Evolutionary conservation across 805 yeast species (phyloP).

Genomic region (Nakazawaea ishiwadae): DNA sequence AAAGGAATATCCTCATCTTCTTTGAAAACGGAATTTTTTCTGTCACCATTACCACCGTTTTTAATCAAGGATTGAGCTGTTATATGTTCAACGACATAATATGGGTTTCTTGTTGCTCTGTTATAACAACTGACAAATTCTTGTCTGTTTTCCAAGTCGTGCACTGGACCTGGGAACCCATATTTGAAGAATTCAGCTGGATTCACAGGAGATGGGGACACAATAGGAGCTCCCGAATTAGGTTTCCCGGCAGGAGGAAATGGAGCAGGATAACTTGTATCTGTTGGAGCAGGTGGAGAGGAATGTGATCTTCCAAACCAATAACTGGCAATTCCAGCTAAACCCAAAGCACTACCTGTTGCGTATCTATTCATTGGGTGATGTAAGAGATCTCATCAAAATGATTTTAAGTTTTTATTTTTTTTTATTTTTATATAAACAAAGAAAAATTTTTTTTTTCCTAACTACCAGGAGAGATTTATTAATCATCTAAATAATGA

Average conservation of each 20-base stretch:
- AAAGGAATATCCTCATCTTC: constrained; percentile 84
- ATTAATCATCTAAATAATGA: too few relatives aligned
- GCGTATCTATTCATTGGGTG: constrained; percentile 6
- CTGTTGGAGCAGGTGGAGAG: not conserved
- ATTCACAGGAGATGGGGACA: constrained; percentile 9
- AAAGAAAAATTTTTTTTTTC: too few relatives aligned
- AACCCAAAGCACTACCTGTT: constrained; percentile 4
- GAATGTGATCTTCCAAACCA: constrained; percentile 8
- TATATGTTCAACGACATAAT: constrained; percentile 81
- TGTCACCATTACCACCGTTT: constrained; percentile 51
- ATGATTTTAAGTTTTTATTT: too few relatives aligned
- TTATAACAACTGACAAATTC: constrained; percentile 88
- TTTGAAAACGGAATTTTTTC: constrained; percentile 75
- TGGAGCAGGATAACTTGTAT: not conserved
- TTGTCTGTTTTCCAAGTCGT: constrained; percentile 66
- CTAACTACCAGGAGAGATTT: too few relatives aligned
- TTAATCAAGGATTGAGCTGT: constrained; percentile 61
- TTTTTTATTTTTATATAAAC: too few relatives aligned
- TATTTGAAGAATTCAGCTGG: constrained; percentile 84
- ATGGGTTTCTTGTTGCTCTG: constrained; percentile 79
- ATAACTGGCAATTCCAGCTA: constrained; percentile 11
- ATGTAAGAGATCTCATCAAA: not conserved
- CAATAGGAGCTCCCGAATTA: constrained; percentile 5
- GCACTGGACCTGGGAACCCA: constrained; percentile 95
- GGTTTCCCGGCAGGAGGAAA: constrained; percentile 1